A percentile compares a stretch with the other conserved stretches of the same genome.
phyloP scores from a whole-genome alignment of 129 eudicot species.

The Helianthus tuberosus region DNA sequence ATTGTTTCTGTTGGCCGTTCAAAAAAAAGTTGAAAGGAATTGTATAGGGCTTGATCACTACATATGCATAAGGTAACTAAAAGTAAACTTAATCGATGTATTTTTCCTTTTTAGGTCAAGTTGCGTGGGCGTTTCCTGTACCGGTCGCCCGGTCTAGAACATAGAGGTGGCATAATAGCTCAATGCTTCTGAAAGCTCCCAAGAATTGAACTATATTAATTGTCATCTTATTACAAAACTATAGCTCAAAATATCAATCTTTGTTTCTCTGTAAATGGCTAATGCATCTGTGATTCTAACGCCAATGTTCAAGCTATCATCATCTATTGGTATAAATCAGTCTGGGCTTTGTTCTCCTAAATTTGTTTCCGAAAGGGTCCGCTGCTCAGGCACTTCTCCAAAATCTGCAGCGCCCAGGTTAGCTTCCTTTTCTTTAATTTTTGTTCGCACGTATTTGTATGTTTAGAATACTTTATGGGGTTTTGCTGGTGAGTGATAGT shows the following conservation, averaged over 20 bases:
- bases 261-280: conserved; percentile 31
- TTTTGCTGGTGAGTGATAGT: too few species aligned
- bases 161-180: not conserved
- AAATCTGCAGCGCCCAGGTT: conserved; percentile 47
- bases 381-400: conserved; percentile 40
- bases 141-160: too few species aligned
- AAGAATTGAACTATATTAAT: not conserved
- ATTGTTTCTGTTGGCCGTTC: too few species aligned
- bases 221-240: not conserved
- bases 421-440: not conserved
- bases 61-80: too few species aligned
- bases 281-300: conserved; percentile 46
- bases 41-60: too few species aligned
- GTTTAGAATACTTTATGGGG: not conserved
- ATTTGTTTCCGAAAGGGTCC: conserved; percentile 31
- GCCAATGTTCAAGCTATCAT: conserved; percentile 34
- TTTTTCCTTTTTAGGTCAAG: too few species aligned
- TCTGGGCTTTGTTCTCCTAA: conserved; percentile 41
- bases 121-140: too few species aligned
- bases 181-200: too few species aligned
- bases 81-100: too few species aligned
- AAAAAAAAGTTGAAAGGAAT: too few species aligned
- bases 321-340: conserved; percentile 40
- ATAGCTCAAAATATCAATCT: not conserved
- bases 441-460: not conserved